Evolutionary conservation across 768 basidiomycete species (phyloP).

Genomic region (Amanita phalloides): DNA sequence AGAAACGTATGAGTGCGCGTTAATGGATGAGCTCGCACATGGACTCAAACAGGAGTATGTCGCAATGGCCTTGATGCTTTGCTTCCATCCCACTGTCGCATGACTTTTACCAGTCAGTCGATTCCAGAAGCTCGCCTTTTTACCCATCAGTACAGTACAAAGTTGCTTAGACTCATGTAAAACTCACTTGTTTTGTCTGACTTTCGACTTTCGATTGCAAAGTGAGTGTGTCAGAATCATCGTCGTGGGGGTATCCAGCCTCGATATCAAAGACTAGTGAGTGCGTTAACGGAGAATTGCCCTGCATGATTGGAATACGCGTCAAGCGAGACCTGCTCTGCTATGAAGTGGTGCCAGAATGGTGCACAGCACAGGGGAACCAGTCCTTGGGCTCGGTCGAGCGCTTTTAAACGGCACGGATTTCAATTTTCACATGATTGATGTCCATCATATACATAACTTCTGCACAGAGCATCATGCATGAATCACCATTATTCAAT

Average conservation of each 20-base stretch:
- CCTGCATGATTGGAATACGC: not conserved
- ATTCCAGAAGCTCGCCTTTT: conserved; percentile 12
- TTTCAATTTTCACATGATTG: no score
- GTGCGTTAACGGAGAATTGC: not conserved
- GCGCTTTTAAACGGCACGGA: not conserved
- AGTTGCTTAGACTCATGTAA: not conserved
- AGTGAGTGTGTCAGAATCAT: not conserved
- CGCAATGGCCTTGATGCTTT: conserved; percentile 23
- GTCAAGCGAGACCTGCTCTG: not conserved
- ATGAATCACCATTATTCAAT: no score
- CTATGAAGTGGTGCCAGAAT: not conserved
- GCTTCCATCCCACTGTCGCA: conserved; percentile 15
- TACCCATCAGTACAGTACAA: not conserved
- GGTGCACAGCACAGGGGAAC: not conserved
- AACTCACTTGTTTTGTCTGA: not conserved
- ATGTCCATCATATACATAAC: no score
- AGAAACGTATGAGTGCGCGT: not conserved
- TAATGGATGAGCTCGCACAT: not conserved
- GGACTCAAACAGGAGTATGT: conserved; percentile 23
- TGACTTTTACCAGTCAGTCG: conserved; percentile 14
- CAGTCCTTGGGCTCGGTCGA: not conserved
- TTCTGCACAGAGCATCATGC: no score
- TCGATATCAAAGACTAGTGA: not conserved
- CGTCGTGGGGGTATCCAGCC: not conserved
- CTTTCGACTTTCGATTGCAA: not conserved